A percentile compares a stretch with the other conserved stretches of the same genome.
Conservation (phyloP, 352 stramenopile genomes). For the Aphanomyces invadans region DNA sequence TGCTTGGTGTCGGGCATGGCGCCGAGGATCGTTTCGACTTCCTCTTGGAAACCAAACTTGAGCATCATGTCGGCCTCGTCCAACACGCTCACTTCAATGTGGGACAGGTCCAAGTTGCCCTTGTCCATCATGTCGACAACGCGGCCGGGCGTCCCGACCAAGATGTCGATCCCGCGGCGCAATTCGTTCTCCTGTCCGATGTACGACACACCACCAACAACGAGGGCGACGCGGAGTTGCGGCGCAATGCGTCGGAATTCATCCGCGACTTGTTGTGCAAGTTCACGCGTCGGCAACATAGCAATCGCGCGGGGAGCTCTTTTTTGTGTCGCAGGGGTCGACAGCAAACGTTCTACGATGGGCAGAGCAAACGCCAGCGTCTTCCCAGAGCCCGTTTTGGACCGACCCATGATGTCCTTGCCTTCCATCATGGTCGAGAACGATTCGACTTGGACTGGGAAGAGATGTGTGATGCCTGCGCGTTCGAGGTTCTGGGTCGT, state of each 20-base stretch:
- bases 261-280: constrained; percentile 94
- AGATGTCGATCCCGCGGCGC: constrained; percentile 85
- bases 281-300: constrained; percentile 94
- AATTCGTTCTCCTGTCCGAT: constrained; percentile 88
- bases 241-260: constrained; percentile 80
- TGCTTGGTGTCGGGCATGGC: constrained; percentile 72
- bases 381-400: constrained; percentile 77
- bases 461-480: constrained; percentile 70
- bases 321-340: constrained; percentile 29
- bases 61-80: constrained; percentile 98
- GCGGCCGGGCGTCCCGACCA: constrained; percentile 95
- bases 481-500: constrained; percentile 50
- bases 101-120: constrained; percentile 85
- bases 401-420: constrained; percentile 74
- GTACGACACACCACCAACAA: constrained; percentile 92
- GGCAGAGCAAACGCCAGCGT: constrained; percentile 69
- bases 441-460: constrained; percentile 76
- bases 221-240: constrained; percentile 85
- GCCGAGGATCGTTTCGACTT: constrained; percentile 92
- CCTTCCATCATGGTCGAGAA: constrained; percentile 75
- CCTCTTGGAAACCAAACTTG: constrained; percentile 97
- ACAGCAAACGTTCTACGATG: constrained; percentile 63
- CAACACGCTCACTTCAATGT: constrained; percentile 86
- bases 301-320: constrained; percentile 85
- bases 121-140: constrained; percentile 95